Base-by-base conservation (phyloP, 1,139 yeast genomes). In the Cylindricascospora bacillispora region DNA sequence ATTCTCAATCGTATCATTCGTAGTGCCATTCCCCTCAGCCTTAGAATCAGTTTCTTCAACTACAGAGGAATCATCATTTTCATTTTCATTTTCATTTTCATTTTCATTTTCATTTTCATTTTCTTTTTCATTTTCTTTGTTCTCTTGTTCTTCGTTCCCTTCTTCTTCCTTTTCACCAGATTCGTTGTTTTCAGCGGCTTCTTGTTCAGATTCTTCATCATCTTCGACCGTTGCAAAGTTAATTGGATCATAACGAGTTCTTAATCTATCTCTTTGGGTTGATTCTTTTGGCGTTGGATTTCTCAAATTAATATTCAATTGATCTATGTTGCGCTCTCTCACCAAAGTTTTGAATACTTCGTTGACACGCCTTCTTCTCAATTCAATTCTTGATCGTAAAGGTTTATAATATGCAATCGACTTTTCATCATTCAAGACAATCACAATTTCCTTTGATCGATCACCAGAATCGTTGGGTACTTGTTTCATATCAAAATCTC, bases 401-500 rank as follows among this genome's bases (percentile, higher is more conserved):
- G 95, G 95, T 37, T 78, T 72, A 53, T 79, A 89, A 43, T 65
- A 69, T 1, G 86, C 89, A 26, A 66, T 64, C 24, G 73, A 64
- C 38, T 67, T 69, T 26, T 64, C 65, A 22, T 62, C 63, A 36
- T 70, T 70, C 39, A 71, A 62, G 17, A 68, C 61, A 21, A 76
- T 50, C 0, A 70, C 68, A 30, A 76, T 56, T 41, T 77, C 85
- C 7, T 7, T 10, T 18, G 7, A 10, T 10, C 10, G 21, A 20
- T 77, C 70, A 14, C 61, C 58, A 36, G 67, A 60, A 27, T 62
- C 57, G 12, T 30, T 32, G 32, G 38, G 45, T 12, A 66, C 65
- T 44, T 71, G 70, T 35, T 67, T 72, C 69, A 83, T 72, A 45
- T 85, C 95, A 50, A 78, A 85, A 52, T 86, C 93, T 53, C 83